Conservation (phyloP, 345 rosid genomes). For the Boechera divaricarpa region DNA sequence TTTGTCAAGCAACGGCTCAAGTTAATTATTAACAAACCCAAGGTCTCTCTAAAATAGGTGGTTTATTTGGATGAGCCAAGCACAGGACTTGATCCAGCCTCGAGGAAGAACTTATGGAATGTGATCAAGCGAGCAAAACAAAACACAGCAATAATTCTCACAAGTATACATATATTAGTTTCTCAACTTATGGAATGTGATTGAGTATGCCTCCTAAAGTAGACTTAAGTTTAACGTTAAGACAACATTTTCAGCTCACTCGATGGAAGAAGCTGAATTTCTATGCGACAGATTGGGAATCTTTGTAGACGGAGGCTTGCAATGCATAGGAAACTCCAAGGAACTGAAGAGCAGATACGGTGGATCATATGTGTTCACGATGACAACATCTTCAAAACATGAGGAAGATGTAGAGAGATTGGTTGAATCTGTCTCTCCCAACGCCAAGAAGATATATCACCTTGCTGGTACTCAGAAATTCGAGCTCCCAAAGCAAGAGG, state of each 20-base stretch:
- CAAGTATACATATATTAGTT: conserved; percentile 45
- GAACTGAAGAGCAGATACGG: conserved; percentile 86
- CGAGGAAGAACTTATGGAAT: conserved; percentile 84
- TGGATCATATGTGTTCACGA: conserved; percentile 80
- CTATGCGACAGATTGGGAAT: conserved; percentile 87
- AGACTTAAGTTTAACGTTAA: background rate
- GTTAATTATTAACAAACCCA: background rate
- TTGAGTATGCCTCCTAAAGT: background rate
- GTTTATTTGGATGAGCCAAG: conserved; percentile 98
- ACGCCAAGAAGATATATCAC: conserved; percentile 72
- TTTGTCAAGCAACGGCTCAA: background rate
- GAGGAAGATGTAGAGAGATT: conserved; percentile 71
- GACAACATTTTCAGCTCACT: conserved; percentile 54
- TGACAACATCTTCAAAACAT: conserved; percentile 64
- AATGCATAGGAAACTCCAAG: conserved; percentile 88
- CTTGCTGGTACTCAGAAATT: conserved; percentile 92
- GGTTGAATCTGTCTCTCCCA: conserved; percentile 61
- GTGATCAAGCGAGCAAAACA: conserved; percentile 84
- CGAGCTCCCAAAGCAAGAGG: conserved; percentile 85
- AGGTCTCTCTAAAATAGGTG: conserved; percentile 55
- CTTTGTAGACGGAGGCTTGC: conserved; percentile 84
- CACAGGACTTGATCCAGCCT: conserved; percentile 96
- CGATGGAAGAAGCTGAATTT: conserved; percentile 98
- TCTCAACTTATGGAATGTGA: background rate
- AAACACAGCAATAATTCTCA: conserved; percentile 82